Conservation (phyloP, 2,329 filamentous ascomycete species). For the Botryotinia narcissicola region DNA sequence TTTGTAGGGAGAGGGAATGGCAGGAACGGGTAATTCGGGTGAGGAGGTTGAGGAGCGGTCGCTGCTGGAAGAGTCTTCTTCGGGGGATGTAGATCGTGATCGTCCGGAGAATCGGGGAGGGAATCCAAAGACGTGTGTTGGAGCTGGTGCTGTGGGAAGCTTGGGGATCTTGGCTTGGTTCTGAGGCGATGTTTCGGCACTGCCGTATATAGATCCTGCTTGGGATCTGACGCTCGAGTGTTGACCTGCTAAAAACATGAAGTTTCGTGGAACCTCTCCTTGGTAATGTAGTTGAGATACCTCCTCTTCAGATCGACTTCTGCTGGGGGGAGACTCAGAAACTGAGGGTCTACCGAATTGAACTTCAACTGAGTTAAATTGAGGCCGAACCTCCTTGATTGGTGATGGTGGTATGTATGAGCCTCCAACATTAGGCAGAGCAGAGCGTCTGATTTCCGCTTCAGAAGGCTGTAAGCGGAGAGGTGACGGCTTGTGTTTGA, state of each 20-base stretch:
- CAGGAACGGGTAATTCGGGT: neutral
- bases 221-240: slow-evolving; percentile 2
- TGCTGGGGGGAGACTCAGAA: neutral
- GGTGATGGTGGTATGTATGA: slow-evolving; percentile 7
- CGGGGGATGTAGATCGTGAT: neutral
- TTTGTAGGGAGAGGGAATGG: neutral
- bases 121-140: slow-evolving; percentile 3
- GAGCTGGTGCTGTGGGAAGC: neutral
- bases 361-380: neutral
- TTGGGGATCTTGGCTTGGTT: neutral
- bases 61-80: neutral
- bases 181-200: neutral
- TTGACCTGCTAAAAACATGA: slow-evolving; percentile 4
- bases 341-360: neutral
- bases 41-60: neutral
- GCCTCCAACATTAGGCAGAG: neutral
- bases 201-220: neutral
- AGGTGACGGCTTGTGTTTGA: slow-evolving; percentile 11
- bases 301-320: slow-evolving; percentile 2
- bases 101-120: neutral
- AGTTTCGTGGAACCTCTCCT: slow-evolving; percentile 12
- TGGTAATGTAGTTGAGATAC: neutral
- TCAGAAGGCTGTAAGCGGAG: slow-evolving; percentile 15
- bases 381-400: neutral
- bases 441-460: slow-evolving; percentile 2